Conservation (phyloP, 2,329 filamentous ascomycete genomes). For the Fusarium mundagurra region DNA sequence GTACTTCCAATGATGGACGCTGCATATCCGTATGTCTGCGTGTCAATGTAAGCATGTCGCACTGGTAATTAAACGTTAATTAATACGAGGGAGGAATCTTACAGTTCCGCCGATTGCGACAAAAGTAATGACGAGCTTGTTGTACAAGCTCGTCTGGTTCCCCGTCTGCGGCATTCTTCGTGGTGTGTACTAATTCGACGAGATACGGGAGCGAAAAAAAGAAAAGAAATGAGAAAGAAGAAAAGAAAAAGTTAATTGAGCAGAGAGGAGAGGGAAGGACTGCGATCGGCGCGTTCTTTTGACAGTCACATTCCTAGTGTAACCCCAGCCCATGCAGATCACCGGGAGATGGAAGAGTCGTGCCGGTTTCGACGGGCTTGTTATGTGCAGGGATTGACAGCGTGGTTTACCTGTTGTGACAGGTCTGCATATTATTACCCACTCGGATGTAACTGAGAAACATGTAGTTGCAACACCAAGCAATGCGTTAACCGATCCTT, state of each 20-base stretch:
- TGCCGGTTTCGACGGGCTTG: neutral
- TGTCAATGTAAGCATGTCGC: neutral
- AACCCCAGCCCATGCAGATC: neutral
- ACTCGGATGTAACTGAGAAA: neutral
- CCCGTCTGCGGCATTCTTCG: slow-evolving; percentile 17
- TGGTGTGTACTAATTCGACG: neutral
- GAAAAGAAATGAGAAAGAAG: neutral
- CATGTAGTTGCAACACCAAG: neutral
- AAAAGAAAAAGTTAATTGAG: neutral
- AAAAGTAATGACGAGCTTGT: slow-evolving; percentile 49
- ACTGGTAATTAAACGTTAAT: neutral
- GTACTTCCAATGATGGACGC: slow-evolving; percentile 61
- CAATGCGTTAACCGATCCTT: neutral
- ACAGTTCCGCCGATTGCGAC: slow-evolving; percentile 49
- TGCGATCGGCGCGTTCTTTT: neutral
- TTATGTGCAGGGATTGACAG: neutral
- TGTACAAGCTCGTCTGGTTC: slow-evolving; percentile 45
- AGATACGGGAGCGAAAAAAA: neutral
- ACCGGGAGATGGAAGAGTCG: neutral
- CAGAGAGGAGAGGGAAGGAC: neutral
- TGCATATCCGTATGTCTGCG: slow-evolving; percentile 61
- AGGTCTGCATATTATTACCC: neutral
- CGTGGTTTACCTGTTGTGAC: neutral
- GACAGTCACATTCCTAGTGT: neutral
- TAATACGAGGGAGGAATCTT: slow-evolving; percentile 5